Evolutionary conservation across 768 basidiomycete genomes (phyloP), one percentile per base, ranked within the genome.

Genomic region (Boletus speciosus): DNA sequence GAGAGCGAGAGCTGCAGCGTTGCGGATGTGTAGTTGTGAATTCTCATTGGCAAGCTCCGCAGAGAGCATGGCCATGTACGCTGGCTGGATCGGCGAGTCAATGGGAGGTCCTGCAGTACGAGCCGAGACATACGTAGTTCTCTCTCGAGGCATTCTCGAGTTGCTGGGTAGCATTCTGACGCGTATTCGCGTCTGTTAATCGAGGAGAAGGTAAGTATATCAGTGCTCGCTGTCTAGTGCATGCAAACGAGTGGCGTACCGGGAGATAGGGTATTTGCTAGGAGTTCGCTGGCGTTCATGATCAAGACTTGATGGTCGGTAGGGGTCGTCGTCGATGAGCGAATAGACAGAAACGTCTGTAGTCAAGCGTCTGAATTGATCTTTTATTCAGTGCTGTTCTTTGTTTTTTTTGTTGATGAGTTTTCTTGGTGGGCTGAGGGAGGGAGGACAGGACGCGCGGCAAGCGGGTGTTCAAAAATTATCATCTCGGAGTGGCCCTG

Each of bases 1-100:
- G 73, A 99, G 78, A 19, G 96, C 95, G 48, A 99, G 79, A 69
- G 93, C 94, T 23, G 97, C 95, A n/a, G 96, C 94, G 67, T 91
- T 96, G 61, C 97, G 81, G 49, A 95, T 82, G 69, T 93, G 86
- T 34, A 85, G 65, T 14, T 80, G 76, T 6, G 80, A 81, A 41
- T 59, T 74, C 68, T 94, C 92, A 61, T 93, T 87, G 29, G 85
- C 83, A 44, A 99, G 82, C 60, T 93, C 91, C 16, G 82, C 74
- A 16, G 90, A 87, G 58, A 99, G 85, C 80, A 91, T 93, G 68
- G 86, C 69, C 84, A 98, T 88, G 77, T 98, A 99, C 62, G 85
- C 86, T 56, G 91, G 89, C 94, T 96, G 73, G 44, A 73, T 55
- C 52, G 44, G 19, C 21, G 47, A 10, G 56, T 69, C 49, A 69